Evolutionary conservation across 441 rosid species (phyloP).

Genomic region (Viola pubescens): DNA sequence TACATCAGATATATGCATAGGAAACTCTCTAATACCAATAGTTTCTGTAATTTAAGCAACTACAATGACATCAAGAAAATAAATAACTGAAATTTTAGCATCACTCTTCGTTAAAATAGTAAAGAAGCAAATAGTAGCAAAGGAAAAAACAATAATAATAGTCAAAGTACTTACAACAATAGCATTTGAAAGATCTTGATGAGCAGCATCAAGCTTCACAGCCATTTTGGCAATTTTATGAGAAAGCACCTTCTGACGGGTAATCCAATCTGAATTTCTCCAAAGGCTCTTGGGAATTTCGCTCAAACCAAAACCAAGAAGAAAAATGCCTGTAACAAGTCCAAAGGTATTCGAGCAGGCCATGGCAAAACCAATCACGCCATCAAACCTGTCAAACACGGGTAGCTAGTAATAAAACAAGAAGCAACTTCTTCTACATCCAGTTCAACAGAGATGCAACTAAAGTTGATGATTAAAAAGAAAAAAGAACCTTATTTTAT

Average conservation of each 20-base stretch:
- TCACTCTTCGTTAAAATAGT: neutral
- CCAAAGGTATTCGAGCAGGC: constrained; percentile 98
- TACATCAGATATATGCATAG: no score
- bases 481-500: constrained; percentile 38
- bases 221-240: constrained; percentile 97
- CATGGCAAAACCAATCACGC: constrained; percentile 86
- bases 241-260: constrained; percentile 91
- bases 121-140: neutral
- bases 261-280: constrained; percentile 88
- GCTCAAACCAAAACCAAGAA: constrained; percentile 97
- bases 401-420: neutral
- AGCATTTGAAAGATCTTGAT: constrained; percentile 94
- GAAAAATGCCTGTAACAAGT: constrained; percentile 95
- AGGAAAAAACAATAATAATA: no score
- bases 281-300: constrained; percentile 87
- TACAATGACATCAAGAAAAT: neutral
- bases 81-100: neutral
- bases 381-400: constrained; percentile 43
- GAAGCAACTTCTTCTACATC: neutral
- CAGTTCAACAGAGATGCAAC: constrained; percentile 11
- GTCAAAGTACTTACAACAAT: constrained; percentile 62
- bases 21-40: no score
- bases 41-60: neutral
- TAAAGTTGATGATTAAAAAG: constrained; percentile 5
- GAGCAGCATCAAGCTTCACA: constrained; percentile 91